Base-by-base conservation (phyloP, 2,329 filamentous ascomycete genomes). In the Penicillium sclerotigenum region DNA sequence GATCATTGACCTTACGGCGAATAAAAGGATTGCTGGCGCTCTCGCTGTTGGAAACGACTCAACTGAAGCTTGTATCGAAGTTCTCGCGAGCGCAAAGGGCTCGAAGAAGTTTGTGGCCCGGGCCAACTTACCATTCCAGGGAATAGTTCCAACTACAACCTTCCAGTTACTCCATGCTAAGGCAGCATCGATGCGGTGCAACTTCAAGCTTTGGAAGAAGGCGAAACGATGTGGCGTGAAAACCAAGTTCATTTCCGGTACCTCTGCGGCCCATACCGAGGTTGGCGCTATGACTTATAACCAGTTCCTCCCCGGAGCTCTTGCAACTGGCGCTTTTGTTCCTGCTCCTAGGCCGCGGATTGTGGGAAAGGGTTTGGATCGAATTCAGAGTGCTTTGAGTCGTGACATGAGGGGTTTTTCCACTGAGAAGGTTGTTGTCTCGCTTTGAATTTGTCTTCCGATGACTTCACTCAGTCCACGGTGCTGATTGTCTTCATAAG, bases 21-120 rank as follows among this genome's bases (percentile, higher is more conserved):
- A 31, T 1, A 54, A 49, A 22, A 46, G 7, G 13, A 29, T 46
- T 14, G 51, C 24, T 5, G 55, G 55, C 3, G 51, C 51, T 0
- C 31, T 54, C 1, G 33, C 55, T 5, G 49, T 57, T 11, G 49
- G 54, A n/a, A 54, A 52, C 9, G 22, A 16, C n/a, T 54, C 45
- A 14, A 46, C 42, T n/a, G 57, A 49, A 18, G 38, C 34, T 7
- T 57, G 54, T 22, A 57, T 54, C 2, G 41, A 45, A 10, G 34
- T 57, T 22, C 38, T 59, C 14, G 13, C 20, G 0, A 53, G 24
- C 11, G 22, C 46, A 0, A 22, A 54, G 0, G 46, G 57, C 9
- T 26, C 5, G 13, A 14, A 36, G 11, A 59, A 59, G 20, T 40
- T 57, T 9, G 41, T 57, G 0, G 50, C 37, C 7, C 50, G 38